phyloP scores from a whole-genome alignment of 805 yeast genomes.

The Hanseniaspora nectarophila region DNA sequence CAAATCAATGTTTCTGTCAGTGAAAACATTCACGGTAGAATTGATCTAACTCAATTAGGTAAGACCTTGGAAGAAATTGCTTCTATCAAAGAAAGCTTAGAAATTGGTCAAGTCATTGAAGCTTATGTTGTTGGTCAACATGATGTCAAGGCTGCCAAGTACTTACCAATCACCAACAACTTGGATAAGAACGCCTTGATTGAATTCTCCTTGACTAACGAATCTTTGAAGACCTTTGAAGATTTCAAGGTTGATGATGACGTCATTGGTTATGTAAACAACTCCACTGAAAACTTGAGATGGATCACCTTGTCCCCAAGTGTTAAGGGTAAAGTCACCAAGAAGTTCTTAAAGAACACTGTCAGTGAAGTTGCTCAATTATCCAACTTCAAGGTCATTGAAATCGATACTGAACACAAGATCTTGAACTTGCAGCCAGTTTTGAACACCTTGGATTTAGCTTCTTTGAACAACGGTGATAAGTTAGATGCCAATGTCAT shows the following conservation, averaged over 20 bases:
- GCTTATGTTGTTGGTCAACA: constrained; percentile 68
- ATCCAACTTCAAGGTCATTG: constrained; percentile 1
- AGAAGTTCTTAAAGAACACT: background rate
- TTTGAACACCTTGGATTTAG: background rate
- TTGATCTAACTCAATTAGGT: constrained; percentile 63
- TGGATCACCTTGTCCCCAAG: constrained; percentile 64
- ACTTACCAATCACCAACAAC: constrained; percentile 52
- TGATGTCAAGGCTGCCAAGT: constrained; percentile 56
- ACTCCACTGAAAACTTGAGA: constrained; percentile 44
- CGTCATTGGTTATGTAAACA: constrained; percentile 53
- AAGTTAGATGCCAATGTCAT: constrained; percentile 51
- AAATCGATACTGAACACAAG: constrained; percentile 2
- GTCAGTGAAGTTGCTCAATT: constrained; percentile 2
- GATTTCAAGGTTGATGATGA: constrained; percentile 39
- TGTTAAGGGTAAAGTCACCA: constrained; percentile 46
- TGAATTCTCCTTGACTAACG: constrained; percentile 47
- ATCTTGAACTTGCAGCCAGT: background rate
- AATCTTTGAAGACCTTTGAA: constrained; percentile 27
- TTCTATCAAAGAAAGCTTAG: constrained; percentile 46
- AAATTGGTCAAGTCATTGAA: constrained; percentile 43
- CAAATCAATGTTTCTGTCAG: constrained; percentile 68
- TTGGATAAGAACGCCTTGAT: constrained; percentile 44
- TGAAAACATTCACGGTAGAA: constrained; percentile 65
- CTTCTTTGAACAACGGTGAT: constrained; percentile 46
- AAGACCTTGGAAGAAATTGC: constrained; percentile 42